These are phyloP conservation scores for Trypanosoma cruzi DNA, from an alignment of 208 protist species.

Conservation along the genomic window DNA sequence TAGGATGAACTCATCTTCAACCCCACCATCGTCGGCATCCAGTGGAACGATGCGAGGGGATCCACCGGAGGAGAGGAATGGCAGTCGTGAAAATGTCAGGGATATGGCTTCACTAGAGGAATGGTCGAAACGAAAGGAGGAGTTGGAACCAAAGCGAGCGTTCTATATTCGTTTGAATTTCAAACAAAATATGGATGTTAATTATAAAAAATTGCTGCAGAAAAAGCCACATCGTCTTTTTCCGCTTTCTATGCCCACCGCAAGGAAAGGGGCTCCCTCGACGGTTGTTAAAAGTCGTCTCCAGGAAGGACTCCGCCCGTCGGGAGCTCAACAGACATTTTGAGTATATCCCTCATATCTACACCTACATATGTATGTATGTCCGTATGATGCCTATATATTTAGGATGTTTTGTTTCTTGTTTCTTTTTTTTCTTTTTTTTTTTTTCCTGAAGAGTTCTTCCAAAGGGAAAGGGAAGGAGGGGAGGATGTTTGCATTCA, in stretches of 20 bases:
- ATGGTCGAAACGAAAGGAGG: not conserved
- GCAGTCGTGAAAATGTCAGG: no score
- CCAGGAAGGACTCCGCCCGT: not conserved
- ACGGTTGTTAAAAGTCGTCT: no score
- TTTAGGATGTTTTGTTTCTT: not conserved
- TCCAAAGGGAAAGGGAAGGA: no score
- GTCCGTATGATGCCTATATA: not conserved
- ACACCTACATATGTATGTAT: no score
- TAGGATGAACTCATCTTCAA: not conserved
- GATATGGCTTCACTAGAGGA: not conserved
- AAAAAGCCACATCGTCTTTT: not conserved
- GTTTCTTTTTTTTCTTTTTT: no score
- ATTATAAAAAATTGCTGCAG: not conserved
- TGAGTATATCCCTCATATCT: no score
- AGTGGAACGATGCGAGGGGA: no score
- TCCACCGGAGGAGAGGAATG: no score
- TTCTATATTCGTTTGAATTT: constrained; percentile 10
- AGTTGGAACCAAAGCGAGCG: constrained; percentile 1
- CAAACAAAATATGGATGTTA: constrained; percentile 11
- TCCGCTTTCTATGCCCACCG: not conserved
- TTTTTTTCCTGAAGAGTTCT: not conserved
- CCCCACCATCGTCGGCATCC: not conserved
- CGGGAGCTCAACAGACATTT: not conserved
- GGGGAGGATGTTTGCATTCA: not conserved
- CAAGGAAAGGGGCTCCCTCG: not conserved